Base-by-base conservation (phyloP, 164 flowering plant species). In the Akebia trifoliata region DNA sequence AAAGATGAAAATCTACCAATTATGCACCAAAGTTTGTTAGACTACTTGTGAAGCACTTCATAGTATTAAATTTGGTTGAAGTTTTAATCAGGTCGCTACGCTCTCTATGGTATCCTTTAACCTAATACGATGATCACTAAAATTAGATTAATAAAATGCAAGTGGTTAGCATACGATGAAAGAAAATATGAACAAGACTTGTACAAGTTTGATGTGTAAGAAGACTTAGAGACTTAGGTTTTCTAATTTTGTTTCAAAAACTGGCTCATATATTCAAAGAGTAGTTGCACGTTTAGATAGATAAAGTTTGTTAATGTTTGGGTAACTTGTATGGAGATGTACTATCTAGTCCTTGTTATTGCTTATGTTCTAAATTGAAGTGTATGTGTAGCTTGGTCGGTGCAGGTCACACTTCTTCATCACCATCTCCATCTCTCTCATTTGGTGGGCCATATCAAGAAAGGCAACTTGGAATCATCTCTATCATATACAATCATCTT, bases 11-110 rank as follows among this genome's bases (percentile, higher is more conserved):
- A 10, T 10, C n/a, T n/a, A 12, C 21, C 36, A 48, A 37, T 59
- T 26, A 35, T 48, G 46, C 36, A 47, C 24, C 11, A 39, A 31
- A 52, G 29, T 52, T 61, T 61, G 57, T 53, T 61, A 45, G 28
- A 21, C 34, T 34, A 34, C 66, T 63, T 63, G 54, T 55, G 2
- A 28, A 63, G 43, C 66, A 63, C 66, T 63, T 63, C 55, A 63
- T 2, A 36, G 4, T 26, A 50, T 50, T 26, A 39, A 60, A 46
- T 20, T 45, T 45, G 20, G 10, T 32, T 20, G 30, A 45, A 0
- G 39, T 44, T 57, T 28, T 12, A 39, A 54, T 37, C 37, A n/a
- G 7, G 11, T 55, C 34, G 60, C 29, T 42, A 29, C 60, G 11
- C 4, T 31, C 50, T 43, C 7, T 53, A 12, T 12, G 29, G 40